phyloP scores from a whole-genome alignment of 2,329 filamentous ascomycete genomes.

The Clarireedia sp. region DNA sequence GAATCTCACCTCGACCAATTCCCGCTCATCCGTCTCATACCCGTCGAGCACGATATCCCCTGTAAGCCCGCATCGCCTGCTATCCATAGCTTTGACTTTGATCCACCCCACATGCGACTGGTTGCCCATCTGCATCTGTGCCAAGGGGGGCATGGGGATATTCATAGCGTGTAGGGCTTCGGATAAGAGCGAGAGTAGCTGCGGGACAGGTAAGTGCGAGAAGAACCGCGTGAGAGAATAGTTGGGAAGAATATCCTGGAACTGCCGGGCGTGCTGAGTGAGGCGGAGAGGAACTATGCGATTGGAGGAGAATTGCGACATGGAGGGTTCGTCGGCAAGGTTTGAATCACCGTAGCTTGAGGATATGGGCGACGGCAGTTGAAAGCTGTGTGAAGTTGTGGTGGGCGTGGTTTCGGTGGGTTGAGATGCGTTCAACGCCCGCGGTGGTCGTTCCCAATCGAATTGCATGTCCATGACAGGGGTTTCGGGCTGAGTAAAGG shows the following conservation, averaged over 20 bases:
- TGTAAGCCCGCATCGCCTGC: slow-evolving; percentile 61
- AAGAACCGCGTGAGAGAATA: slow-evolving; percentile 89
- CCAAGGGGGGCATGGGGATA: slow-evolving; percentile 53
- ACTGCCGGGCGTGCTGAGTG: slow-evolving; percentile 81
- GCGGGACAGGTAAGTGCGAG: slow-evolving; percentile 65
- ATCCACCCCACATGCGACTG: slow-evolving; percentile 54
- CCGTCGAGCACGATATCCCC: slow-evolving; percentile 69
- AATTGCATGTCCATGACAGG: slow-evolving; percentile 67
- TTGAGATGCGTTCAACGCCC: slow-evolving; percentile 34
- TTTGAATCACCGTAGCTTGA: slow-evolving; percentile 27
- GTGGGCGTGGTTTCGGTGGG: slow-evolving; percentile 32
- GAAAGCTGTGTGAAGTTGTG: slow-evolving; percentile 38
- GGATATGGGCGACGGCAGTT: slow-evolving; percentile 26
- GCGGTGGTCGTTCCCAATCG: slow-evolving; percentile 73
- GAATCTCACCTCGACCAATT: slow-evolving; percentile 78
- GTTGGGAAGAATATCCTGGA: slow-evolving; percentile 83
- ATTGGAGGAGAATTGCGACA: slow-evolving; percentile 74
- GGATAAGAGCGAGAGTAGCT: slow-evolving; percentile 71
- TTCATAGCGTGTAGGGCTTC: slow-evolving; percentile 80
- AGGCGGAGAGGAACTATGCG: slow-evolving; percentile 74
- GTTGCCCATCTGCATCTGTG: slow-evolving; percentile 35
- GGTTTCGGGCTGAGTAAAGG: slow-evolving; percentile 80
- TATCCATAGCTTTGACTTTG: slow-evolving; percentile 67
- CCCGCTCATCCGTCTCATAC: slow-evolving; percentile 47
- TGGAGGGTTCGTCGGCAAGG: slow-evolving; percentile 78